A percentile compares a stretch with the other conserved stretches of the same genome.
phyloP scores from a whole-genome alignment of 805 yeast genomes.

The Candida cerambycidarum region DNA sequence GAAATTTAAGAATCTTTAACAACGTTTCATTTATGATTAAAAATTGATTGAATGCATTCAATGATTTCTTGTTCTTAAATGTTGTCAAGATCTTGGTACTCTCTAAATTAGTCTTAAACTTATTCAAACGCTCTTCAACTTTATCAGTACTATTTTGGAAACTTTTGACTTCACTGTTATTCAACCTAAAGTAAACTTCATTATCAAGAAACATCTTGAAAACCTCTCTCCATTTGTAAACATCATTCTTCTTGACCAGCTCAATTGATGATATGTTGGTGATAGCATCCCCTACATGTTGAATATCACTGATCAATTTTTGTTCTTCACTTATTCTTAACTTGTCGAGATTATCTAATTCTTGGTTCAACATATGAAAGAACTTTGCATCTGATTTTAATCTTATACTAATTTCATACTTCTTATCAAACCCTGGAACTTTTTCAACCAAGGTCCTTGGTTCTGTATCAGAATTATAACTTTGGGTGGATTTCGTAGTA shows the following conservation, averaged over 20 bases:
- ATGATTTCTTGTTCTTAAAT: constrained; percentile 49
- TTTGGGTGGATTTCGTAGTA: constrained; percentile 1
- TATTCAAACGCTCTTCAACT: constrained; percentile 42
- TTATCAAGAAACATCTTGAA: constrained; percentile 65
- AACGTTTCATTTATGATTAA: constrained; percentile 53
- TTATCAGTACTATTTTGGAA: constrained; percentile 48
- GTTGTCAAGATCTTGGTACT: constrained; percentile 34
- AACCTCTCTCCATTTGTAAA: constrained; percentile 69
- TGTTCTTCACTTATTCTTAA: constrained; percentile 45
- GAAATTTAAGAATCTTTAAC: constrained; percentile 58
- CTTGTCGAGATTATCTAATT: constrained; percentile 48
- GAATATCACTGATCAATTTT: constrained; percentile 43
- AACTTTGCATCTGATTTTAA: constrained; percentile 58
- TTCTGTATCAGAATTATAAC: neutral
- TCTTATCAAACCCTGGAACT: constrained; percentile 8
- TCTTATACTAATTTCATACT: constrained; percentile 38
- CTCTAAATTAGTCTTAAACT: constrained; percentile 42
- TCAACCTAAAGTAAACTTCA: constrained; percentile 59
- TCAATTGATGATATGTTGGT: constrained; percentile 36
- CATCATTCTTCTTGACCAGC: constrained; percentile 44
- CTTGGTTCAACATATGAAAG: constrained; percentile 56
- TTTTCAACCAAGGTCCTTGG: constrained; percentile 8
- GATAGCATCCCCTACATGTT: constrained; percentile 39
- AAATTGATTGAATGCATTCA: constrained; percentile 49
- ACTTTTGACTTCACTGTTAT: constrained; percentile 40